A percentile compares a stretch with the other conserved stretches of the same genome.
These are phyloP conservation scores for Ceratocystis lukuohia DNA, from an alignment of 2,329 filamentous ascomycete species.

Conservation along the genomic window DNA sequence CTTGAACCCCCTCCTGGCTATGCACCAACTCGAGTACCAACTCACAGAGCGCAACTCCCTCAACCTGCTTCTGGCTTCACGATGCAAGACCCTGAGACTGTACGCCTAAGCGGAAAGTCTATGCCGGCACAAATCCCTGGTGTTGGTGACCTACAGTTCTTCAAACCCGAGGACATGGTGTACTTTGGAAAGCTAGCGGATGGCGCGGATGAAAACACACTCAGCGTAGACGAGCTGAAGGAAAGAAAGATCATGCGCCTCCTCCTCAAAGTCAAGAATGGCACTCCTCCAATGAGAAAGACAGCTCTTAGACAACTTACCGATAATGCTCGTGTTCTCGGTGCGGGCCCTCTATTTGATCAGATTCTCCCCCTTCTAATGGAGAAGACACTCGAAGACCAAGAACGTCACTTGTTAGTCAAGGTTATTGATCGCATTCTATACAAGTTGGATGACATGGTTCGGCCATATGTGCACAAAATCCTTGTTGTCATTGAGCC, in stretches of 20 bases:
- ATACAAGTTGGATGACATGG: constrained; percentile 95
- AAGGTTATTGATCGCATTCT: constrained; percentile 98
- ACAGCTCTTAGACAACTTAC: constrained; percentile 93
- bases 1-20: constrained; percentile 86
- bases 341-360: constrained; percentile 86
- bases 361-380: constrained; percentile 93
- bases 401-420: constrained; percentile 93
- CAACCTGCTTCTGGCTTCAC: constrained; percentile 77
- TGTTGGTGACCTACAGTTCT: constrained; percentile 90
- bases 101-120: constrained; percentile 71
- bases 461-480: constrained; percentile 93
- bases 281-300: constrained; percentile 96
- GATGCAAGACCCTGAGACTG: constrained; percentile 90
- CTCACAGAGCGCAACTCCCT: constrained; percentile 51
- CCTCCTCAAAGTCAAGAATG: constrained; percentile 96
- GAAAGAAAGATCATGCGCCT: constrained; percentile 98
- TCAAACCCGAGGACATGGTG: constrained; percentile 96
- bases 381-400: constrained; percentile 96
- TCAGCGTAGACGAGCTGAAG: constrained; percentile 91
- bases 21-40: constrained; percentile 63
- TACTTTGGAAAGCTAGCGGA: constrained; percentile 98
- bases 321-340: constrained; percentile 92
- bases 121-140: constrained; percentile 92
- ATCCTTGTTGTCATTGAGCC: constrained; percentile 98
- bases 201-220: constrained; percentile 75